Percentiles rank a stretch among this genome's conserved stretches.
Conservation (phyloP, 2,329 filamentous ascomycete genomes). For the Mariannaea sp. region DNA sequence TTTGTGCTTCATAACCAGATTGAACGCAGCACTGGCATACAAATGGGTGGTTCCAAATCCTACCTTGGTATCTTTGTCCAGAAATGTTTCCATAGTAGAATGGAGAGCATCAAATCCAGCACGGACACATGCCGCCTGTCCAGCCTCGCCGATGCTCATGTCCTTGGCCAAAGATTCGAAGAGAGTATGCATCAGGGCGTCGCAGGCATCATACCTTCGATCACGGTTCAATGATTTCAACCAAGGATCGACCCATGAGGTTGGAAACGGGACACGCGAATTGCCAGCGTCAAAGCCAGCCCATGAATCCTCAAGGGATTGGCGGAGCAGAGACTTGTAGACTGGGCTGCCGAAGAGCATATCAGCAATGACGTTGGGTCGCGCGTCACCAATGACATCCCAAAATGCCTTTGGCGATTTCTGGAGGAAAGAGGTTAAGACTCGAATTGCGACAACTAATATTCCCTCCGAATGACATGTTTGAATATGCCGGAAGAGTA, state of each 20-base stretch:
- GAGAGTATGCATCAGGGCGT: slow-evolving; percentile 76
- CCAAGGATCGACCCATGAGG: slow-evolving; percentile 80
- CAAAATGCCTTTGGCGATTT: slow-evolving; percentile 83
- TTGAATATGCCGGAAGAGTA: slow-evolving; percentile 61
- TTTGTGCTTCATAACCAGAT: slow-evolving; percentile 66
- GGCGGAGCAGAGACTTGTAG: slow-evolving; percentile 64
- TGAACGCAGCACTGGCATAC: slow-evolving; percentile 68
- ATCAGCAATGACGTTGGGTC: slow-evolving; percentile 80
- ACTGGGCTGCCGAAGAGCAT: slow-evolving; percentile 76
- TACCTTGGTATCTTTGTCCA: slow-evolving; percentile 51
- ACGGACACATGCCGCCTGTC: slow-evolving; percentile 65
- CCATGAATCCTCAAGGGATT: slow-evolving; percentile 58
- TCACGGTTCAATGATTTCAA: slow-evolving; percentile 76
- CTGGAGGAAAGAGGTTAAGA: slow-evolving; percentile 71
- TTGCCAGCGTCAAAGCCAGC: slow-evolving; percentile 47
- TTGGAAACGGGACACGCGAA: slow-evolving; percentile 64
- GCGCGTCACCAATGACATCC: slow-evolving; percentile 83
- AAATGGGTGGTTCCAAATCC: slow-evolving; percentile 60
- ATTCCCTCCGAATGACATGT: slow-evolving; percentile 58
- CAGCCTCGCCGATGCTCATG: slow-evolving; percentile 57
- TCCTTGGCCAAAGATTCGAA: slow-evolving; percentile 67
- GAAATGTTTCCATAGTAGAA: slow-evolving; percentile 61
- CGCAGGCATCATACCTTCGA: slow-evolving; percentile 79
- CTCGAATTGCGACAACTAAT: slow-evolving; percentile 70
- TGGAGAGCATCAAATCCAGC: slow-evolving; percentile 66